A percentile compares a stretch with the other conserved stretches of the same genome.
Evolutionary conservation across 2,329 filamentous ascomycete species (phyloP).

Genomic region (Aspergillus awamori): DNA sequence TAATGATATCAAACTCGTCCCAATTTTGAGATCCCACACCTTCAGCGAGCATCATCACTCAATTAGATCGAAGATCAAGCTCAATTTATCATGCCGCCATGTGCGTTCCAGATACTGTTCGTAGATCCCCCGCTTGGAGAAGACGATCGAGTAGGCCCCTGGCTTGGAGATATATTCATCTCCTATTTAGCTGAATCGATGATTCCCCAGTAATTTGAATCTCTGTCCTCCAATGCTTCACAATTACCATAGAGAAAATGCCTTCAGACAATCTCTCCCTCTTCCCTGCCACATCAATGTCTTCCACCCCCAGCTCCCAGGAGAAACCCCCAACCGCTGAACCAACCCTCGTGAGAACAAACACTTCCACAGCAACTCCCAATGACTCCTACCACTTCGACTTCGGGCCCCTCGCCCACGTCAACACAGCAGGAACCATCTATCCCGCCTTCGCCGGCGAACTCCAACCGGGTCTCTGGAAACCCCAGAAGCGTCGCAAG

Average conservation of each 20-base stretch:
- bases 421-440: slow-evolving; percentile 40
- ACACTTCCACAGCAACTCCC: not conserved
- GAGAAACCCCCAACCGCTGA: not conserved
- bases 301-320: not conserved
- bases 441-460: slow-evolving; percentile 66
- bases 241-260: not conserved
- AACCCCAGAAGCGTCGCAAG: slow-evolving; percentile 62
- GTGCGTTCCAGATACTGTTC: not conserved
- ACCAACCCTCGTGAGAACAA: not conserved
- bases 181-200: not conserved
- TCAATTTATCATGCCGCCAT: not conserved
- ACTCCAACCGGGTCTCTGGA: slow-evolving; percentile 67
- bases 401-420: slow-evolving; percentile 49
- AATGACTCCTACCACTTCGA: not conserved
- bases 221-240: not conserved
- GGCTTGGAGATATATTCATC: not conserved
- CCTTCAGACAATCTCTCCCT: not conserved
- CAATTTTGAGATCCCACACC: not conserved
- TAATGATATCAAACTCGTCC: not conserved
- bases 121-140: not conserved
- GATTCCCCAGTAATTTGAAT: not conserved
- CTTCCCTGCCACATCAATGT: not conserved
- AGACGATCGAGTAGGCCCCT: not conserved
- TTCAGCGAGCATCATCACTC: not conserved
- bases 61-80: not conserved